Percentiles rank a stretch among this genome's conserved stretches.
Evolutionary conservation across 2,329 filamentous ascomycete species (phyloP).

Genomic region (Purpureocillium lavendulum): DNA sequence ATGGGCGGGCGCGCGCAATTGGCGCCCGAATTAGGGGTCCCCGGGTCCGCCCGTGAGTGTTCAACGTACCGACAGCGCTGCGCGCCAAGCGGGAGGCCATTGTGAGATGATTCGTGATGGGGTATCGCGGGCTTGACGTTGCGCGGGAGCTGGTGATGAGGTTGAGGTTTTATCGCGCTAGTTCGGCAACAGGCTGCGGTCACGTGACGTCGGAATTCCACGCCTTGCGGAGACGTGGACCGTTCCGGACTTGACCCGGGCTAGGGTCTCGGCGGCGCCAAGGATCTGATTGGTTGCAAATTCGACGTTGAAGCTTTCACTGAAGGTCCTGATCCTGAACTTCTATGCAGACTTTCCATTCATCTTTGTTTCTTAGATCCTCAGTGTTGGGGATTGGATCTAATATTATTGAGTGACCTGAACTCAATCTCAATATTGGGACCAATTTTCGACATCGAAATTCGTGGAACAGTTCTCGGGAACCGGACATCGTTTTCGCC

Average conservation of each 20-base stretch:
- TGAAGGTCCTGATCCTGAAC: no score
- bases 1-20: background rate
- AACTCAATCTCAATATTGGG: no score
- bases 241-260: conserved; percentile 15
- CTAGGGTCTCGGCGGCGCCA: conserved; percentile 4
- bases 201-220: conserved; percentile 24
- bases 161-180: conserved; percentile 44
- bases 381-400: no score
- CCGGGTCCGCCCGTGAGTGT: conserved; percentile 3
- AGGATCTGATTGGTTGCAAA: conserved; percentile 6
- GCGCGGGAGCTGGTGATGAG: conserved; percentile 34
- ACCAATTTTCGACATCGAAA: no score
- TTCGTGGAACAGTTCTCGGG: background rate
- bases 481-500: background rate
- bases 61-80: conserved; percentile 80
- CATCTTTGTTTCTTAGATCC: no score
- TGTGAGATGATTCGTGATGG: conserved; percentile 55
- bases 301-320: conserved; percentile 4
- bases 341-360: no score
- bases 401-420: no score
- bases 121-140: conserved; percentile 37
- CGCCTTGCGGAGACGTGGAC: no score
- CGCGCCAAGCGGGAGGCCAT: conserved; percentile 98
- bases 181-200: conserved; percentile 25
- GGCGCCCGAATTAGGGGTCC: conserved; percentile 10